phyloP scores from a whole-genome alignment of 1,139 yeast species.

The Chernovozyma aurita region DNA sequence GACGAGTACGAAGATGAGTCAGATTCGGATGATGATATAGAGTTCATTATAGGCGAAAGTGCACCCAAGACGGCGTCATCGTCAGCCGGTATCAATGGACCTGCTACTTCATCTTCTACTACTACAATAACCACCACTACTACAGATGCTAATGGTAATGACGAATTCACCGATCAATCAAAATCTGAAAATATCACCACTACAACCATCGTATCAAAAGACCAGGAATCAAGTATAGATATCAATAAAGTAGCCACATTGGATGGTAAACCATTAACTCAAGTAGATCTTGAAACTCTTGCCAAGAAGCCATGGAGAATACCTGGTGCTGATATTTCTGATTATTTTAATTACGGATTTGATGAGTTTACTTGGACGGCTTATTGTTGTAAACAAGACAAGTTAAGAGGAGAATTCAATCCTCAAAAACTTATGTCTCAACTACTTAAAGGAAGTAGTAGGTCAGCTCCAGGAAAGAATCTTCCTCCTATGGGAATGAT shows the following conservation, averaged over 20 bases:
- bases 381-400: constrained; percentile 85
- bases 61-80: constrained; percentile 20
- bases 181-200: constrained; percentile 14
- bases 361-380: constrained; percentile 96
- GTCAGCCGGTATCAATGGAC: constrained; percentile 10
- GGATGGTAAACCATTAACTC: constrained; percentile 81
- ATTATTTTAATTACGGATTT: constrained; percentile 93
- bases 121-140: constrained; percentile 13
- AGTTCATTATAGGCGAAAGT: constrained; percentile 28
- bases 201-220: constrained; percentile 32
- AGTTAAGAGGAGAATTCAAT: constrained; percentile 71
- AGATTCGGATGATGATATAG: constrained; percentile 50
- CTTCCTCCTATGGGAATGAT: constrained; percentile 7
- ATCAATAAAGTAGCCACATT: constrained; percentile 73
- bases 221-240: constrained; percentile 48
- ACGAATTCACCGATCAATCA: constrained; percentile 12
- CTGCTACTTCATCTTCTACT: constrained; percentile 17
- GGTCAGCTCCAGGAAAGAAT: constrained; percentile 10
- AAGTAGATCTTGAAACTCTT: constrained; percentile 74
- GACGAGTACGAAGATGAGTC: constrained; percentile 27
- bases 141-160: constrained; percentile 13
- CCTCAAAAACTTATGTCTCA: constrained; percentile 50
- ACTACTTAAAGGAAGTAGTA: constrained; percentile 23
- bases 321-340: constrained; percentile 93
- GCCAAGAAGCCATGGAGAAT: constrained; percentile 97